Conservation (phyloP, 495 filamentous ascomycete species). For the Chaetomium fimeti region DNA sequence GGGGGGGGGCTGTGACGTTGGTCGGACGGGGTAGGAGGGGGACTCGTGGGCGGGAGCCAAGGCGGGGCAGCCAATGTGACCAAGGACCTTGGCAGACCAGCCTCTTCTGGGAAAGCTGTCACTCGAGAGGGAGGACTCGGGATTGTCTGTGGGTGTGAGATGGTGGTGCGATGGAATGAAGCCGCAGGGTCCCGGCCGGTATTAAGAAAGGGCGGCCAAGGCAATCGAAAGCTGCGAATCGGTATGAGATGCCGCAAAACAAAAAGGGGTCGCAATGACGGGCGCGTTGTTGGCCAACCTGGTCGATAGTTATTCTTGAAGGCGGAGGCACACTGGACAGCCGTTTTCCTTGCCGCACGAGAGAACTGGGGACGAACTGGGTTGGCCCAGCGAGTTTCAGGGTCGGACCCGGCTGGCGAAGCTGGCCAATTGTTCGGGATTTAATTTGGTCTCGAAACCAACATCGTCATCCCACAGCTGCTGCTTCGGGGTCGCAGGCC, state of each 20-base stretch:
- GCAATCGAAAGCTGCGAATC: background rate
- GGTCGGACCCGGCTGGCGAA: background rate
- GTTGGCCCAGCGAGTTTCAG: slow-evolving; percentile 14
- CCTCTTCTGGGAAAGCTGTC: slow-evolving; percentile 11
- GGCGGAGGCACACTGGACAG: background rate
- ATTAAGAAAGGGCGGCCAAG: slow-evolving; percentile 8
- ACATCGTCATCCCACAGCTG: slow-evolving; percentile 49
- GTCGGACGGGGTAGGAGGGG: slow-evolving; percentile 15
- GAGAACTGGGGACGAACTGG: background rate
- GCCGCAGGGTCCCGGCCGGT: slow-evolving; percentile 12
- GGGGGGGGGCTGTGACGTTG: slow-evolving; percentile 24
- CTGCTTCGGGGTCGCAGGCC: slow-evolving; percentile 6
- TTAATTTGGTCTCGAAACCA: slow-evolving; percentile 40
- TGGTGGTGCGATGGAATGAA: background rate
- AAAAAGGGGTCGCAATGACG: slow-evolving; percentile 10
- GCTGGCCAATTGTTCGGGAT: slow-evolving; percentile 35
- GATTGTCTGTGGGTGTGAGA: background rate
- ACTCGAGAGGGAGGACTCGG: background rate
- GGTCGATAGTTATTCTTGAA: background rate
- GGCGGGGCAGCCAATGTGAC: slow-evolving; percentile 25
- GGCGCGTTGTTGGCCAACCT: slow-evolving; percentile 16
- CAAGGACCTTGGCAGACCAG: slow-evolving; percentile 26
- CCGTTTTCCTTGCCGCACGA: slow-evolving; percentile 10
- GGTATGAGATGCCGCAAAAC: slow-evolving; percentile 3
- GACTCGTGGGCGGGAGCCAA: slow-evolving; percentile 21